A percentile compares a stretch with the other conserved stretches of the same genome.
These are phyloP conservation scores for Fusarium secorum DNA, from an alignment of 2,329 filamentous ascomycete genomes.

Conservation along the genomic window DNA sequence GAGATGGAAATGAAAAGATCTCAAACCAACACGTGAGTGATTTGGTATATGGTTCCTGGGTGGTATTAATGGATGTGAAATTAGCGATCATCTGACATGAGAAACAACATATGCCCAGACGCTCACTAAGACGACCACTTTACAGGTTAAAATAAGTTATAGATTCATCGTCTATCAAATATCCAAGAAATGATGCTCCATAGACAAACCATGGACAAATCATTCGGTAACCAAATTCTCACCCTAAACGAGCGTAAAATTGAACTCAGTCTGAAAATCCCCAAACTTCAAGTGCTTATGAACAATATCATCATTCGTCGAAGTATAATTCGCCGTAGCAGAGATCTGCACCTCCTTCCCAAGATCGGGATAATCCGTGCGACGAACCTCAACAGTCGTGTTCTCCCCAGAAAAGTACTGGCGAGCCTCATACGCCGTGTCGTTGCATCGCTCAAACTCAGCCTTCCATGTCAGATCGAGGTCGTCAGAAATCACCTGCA, in stretches of 20 bases:
- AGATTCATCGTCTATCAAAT: neutral
- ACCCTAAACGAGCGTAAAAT: fast-evolving
- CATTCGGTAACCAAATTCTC: fast-evolving
- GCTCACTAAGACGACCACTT: neutral
- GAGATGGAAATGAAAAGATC: no score
- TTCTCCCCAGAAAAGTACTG: neutral
- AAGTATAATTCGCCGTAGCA: neutral
- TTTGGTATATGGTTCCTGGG: no score
- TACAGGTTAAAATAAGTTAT: neutral
- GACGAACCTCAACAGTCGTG: neutral
- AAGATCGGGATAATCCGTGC: neutral
- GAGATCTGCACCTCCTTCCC: neutral
- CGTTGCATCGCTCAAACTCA: neutral
- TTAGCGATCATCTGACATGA: no score
- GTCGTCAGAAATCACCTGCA: neutral
- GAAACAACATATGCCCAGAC: neutral
- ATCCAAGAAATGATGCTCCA: neutral
- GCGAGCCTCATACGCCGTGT: neutral
- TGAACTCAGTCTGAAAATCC: neutral
- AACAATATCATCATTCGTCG: neutral
- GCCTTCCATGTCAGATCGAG: neutral
- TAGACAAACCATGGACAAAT: fast-evolving
- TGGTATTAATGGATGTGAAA: no score
- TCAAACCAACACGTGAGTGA: no score
- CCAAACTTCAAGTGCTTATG: neutral